Evolutionary conservation across 2,329 filamentous ascomycete genomes (phyloP).

Genomic region (Thermomyces lanuginosus): DNA sequence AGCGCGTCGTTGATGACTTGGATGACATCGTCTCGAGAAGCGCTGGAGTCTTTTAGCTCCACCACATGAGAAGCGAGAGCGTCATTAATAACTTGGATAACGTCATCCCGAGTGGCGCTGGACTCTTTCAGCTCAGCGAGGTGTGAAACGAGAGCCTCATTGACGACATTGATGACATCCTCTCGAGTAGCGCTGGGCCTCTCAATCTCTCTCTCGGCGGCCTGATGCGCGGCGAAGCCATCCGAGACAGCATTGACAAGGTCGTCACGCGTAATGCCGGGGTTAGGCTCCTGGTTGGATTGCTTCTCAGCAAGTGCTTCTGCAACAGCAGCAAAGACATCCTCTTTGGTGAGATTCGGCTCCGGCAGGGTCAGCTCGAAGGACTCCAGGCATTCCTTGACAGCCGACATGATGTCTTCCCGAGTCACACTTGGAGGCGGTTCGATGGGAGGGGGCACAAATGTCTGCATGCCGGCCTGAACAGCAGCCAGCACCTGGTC

Average conservation of each 20-base stretch:
- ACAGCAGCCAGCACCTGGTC: slow-evolving; percentile 78
- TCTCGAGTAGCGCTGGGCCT: slow-evolving; percentile 14
- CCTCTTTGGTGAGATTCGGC: slow-evolving; percentile 8
- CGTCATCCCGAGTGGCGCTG: slow-evolving; percentile 14
- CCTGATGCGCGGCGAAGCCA: slow-evolving; percentile 34
- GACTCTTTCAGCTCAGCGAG: slow-evolving; percentile 35
- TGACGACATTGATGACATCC: slow-evolving; percentile 8
- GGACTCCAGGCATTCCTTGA: slow-evolving; percentile 73
- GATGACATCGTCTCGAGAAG: slow-evolving; percentile 39
- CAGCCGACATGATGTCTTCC: slow-evolving; percentile 16
- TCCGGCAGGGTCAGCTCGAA: slow-evolving; percentile 41
- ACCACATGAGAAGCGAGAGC: slow-evolving; percentile 18
- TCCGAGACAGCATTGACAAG: slow-evolving; percentile 45
- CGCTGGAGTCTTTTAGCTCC: slow-evolving; percentile 28
- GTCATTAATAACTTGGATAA: slow-evolving; percentile 10
- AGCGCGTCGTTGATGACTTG: slow-evolving; percentile 45
- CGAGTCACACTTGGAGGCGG: slow-evolving; percentile 31
- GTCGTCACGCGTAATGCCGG: slow-evolving; percentile 35
- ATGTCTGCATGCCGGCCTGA: slow-evolving; percentile 69
- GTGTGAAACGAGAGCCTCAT: slow-evolving; percentile 16
- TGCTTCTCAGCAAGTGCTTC: slow-evolving; percentile 7
- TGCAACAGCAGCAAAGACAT: slow-evolving; percentile 7
- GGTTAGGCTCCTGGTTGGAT: slow-evolving; percentile 16
- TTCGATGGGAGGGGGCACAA: slow-evolving; percentile 56
- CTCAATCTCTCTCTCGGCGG: slow-evolving; percentile 40